A percentile compares a stretch with the other conserved stretches of the same genome.
Evolutionary conservation across 1,284 basidiomycete species (phyloP).

Genomic region (Ceratobasidium sp.): DNA sequence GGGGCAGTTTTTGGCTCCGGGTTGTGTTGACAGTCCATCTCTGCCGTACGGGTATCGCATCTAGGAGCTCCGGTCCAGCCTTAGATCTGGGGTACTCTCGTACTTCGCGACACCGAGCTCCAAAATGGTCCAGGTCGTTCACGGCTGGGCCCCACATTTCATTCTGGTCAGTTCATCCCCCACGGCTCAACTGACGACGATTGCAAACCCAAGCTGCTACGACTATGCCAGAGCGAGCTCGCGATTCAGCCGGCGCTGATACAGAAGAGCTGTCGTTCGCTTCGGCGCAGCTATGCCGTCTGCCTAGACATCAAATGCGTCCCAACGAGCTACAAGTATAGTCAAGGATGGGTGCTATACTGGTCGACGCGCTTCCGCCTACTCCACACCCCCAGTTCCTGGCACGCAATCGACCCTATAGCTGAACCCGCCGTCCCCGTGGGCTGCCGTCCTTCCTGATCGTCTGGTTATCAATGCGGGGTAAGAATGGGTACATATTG

Average conservation of each 20-base stretch:
- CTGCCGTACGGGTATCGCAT: background rate
- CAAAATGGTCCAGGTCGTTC: background rate
- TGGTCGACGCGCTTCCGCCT: background rate
- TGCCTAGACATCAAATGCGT: background rate
- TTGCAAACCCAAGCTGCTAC: too few relatives aligned
- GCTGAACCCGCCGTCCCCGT: background rate
- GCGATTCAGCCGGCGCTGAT: too few relatives aligned
- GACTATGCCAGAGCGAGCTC: too few relatives aligned
- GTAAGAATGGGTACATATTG: too few relatives aligned
- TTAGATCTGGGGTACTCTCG: constrained; percentile 16
- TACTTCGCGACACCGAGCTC: background rate
- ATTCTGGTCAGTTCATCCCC: background rate
- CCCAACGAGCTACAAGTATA: background rate
- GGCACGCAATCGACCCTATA: background rate
- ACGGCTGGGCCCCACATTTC: constrained; percentile 7
- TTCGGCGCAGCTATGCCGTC: too few relatives aligned
- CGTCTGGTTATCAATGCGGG: constrained; percentile 8
- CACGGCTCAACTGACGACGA: constrained; percentile 9
- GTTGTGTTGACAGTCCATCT: background rate
- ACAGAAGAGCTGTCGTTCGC: too few relatives aligned
- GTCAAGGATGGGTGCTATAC: background rate
- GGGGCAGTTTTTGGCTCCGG: constrained; percentile 12
- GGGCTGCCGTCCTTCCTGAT: background rate
- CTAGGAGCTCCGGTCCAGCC: constrained; percentile 10
- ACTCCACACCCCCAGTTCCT: constrained; percentile 14